Conservation (phyloP, 768 basidiomycete species). For the Mycena belliarum region DNA sequence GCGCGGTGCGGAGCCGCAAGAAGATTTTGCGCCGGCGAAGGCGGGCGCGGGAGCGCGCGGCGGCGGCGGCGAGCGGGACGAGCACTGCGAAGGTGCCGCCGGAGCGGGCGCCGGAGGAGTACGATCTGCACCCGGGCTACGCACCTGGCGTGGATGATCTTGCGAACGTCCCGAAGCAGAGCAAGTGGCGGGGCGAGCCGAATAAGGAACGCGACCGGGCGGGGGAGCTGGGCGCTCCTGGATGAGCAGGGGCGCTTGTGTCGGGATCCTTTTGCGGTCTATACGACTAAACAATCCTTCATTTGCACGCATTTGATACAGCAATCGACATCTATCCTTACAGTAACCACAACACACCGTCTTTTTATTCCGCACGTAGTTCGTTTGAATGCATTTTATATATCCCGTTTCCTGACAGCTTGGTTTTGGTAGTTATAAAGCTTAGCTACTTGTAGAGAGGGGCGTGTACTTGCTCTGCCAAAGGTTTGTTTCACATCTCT, state of each 20-base stretch:
- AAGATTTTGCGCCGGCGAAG: conserved; percentile 62
- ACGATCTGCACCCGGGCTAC: conserved; percentile 24
- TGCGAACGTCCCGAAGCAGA: conserved; percentile 22
- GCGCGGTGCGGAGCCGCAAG: conserved; percentile 63
- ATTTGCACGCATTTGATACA: conserved; percentile 2
- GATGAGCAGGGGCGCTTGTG: background rate
- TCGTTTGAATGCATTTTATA: conserved; percentile 1
- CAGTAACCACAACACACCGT: background rate
- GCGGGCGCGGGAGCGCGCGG: conserved; percentile 63
- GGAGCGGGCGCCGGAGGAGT: conserved; percentile 30
- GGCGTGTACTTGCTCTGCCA: too few relatives aligned
- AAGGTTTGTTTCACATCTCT: too few relatives aligned
- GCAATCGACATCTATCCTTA: background rate
- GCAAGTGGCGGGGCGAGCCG: conserved; percentile 24
- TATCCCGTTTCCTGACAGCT: background rate
- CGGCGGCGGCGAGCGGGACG: conserved; percentile 34
- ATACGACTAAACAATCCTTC: conserved; percentile 1
- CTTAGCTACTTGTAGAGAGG: too few relatives aligned
- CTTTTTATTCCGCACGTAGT: background rate
- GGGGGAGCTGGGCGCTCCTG: conserved; percentile 14
- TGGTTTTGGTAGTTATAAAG: too few relatives aligned
- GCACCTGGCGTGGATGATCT: conserved; percentile 22
- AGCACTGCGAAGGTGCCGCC: conserved; percentile 28
- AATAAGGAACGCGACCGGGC: conserved; percentile 24
- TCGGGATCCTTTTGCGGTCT: background rate